Percentiles rank a stretch among this genome's conserved stretches.
Evolutionary conservation across 2,329 filamentous ascomycete genomes (phyloP).

Genomic region (Dactylellina cionopaga): DNA sequence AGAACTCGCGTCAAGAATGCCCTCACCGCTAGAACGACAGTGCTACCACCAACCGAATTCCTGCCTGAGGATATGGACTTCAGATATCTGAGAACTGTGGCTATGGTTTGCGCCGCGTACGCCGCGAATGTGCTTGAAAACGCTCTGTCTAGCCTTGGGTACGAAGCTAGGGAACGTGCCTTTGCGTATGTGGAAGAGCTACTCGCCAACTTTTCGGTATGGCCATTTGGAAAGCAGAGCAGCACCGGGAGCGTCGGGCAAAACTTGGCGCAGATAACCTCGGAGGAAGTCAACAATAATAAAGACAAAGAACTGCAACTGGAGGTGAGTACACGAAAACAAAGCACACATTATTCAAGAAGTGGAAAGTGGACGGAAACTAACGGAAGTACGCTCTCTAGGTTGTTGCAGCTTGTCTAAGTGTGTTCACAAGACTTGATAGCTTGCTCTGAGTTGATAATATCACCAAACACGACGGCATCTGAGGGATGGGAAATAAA

Average conservation of each 20-base stretch:
- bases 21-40: constrained; percentile 91
- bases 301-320: constrained; percentile 97
- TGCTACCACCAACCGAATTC: constrained; percentile 85
- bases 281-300: constrained; percentile 83
- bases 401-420: constrained; percentile 92
- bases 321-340: constrained; percentile 73
- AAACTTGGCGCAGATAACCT: constrained; percentile 86
- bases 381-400: constrained; percentile 58
- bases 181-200: constrained; percentile 98
- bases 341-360: no score
- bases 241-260: constrained; percentile 84
- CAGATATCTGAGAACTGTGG: constrained; percentile 87
- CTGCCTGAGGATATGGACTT: constrained; percentile 94
- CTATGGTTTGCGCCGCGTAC: constrained; percentile 98
- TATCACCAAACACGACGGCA: background rate
- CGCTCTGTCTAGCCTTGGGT: constrained; percentile 89
- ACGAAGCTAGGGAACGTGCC: constrained; percentile 91
- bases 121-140: constrained; percentile 98
- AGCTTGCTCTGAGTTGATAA: constrained; percentile 76
- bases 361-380: no score
- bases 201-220: constrained; percentile 95
- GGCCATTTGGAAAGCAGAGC: constrained; percentile 89
- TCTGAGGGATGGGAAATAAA: constrained; percentile 3
- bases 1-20: constrained; percentile 90
- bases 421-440: constrained; percentile 96